Base-by-base conservation (phyloP, 371 early-diverging fungal species). In the Mucor mucedo region DNA sequence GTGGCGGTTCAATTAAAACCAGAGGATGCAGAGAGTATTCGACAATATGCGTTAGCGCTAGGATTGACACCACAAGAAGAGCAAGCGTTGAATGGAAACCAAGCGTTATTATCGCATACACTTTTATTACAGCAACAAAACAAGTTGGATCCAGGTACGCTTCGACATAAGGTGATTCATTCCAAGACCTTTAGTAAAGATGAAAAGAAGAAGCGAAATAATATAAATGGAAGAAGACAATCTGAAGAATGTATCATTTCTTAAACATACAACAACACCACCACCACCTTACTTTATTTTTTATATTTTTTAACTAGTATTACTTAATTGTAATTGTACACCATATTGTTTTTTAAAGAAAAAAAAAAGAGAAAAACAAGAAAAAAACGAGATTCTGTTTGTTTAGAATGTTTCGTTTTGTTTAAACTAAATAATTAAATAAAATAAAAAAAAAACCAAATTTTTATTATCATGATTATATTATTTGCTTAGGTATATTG, bases 61-160 rank as follows among this genome's bases (percentile, higher is more conserved):
- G 80, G 80, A 28, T 50, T 77, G n/a, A 77, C 77, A 55, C 64
- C 73, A 11, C 80, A 79, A 40, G 77, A 79, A 60, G 65, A 73
- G 52, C 62, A 70, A 7, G 77, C 77, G 2, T 40, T 79, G 4
- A 65, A 60, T 56, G 75, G 68, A n/a, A 75, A 79, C 47, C 75
- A 67, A n/a, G 75, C 77, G 2, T 50, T 79, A 35, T 42, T 79
- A 40, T 75, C 77, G 0, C 80, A 79, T 48, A 75, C 75, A 3
- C 35, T 79, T 2, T 71, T 68, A 0, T 57, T 78, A 58, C 70
- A 79, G 13, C 60, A 72, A 40, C 68, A 68, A 21, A 32, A 62
- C 9, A 65, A 59, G 41, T 39, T 59, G 9, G 61, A 56, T 28
- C 65, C 56, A 6, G 62, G 62, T 8, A 61, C 67, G 5, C 10